phyloP scores from a whole-genome alignment of 345 rosid genomes.

The Aegle marmelos region DNA sequence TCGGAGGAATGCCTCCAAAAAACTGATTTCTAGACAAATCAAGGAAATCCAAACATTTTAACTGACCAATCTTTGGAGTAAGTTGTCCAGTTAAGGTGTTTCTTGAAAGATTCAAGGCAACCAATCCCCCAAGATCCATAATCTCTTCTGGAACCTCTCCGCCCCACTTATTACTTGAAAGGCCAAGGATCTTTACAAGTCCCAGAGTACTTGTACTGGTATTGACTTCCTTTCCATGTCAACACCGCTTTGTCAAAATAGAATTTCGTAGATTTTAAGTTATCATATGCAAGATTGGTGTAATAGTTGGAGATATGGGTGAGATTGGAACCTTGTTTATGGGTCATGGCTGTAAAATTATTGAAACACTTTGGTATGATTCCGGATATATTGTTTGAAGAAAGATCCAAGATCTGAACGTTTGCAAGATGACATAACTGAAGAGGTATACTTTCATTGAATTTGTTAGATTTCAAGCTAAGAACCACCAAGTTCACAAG shows the following conservation, averaged over 20 bases:
- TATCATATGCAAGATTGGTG: background rate
- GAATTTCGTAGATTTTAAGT: background rate
- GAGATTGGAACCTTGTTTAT: background rate
- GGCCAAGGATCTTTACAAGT: conserved; percentile 8
- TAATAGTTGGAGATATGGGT: background rate
- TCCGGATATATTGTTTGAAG: conserved; percentile 2
- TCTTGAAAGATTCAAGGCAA: conserved; percentile 16
- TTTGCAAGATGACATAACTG: background rate
- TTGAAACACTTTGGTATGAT: background rate
- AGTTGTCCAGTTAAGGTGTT: conserved; percentile 12
- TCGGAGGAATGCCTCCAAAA: conserved; percentile 28
- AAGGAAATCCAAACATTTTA: conserved; percentile 18
- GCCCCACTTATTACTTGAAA: conserved; percentile 22
- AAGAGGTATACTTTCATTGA: background rate
- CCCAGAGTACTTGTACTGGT: background rate
- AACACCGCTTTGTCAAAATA: background rate
- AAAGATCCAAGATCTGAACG: conserved; percentile 10
- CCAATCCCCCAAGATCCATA: conserved; percentile 11
- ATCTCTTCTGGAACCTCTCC: conserved; percentile 34
- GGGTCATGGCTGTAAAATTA: background rate
- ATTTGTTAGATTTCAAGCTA: background rate
- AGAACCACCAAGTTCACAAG: conserved; percentile 1
- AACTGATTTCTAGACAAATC: conserved; percentile 33
- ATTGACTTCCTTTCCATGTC: conserved; percentile 9
- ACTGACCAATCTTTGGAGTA: conserved; percentile 23